Base-by-base conservation (phyloP, 805 yeast genomes). In the Candida adriatica region DNA sequence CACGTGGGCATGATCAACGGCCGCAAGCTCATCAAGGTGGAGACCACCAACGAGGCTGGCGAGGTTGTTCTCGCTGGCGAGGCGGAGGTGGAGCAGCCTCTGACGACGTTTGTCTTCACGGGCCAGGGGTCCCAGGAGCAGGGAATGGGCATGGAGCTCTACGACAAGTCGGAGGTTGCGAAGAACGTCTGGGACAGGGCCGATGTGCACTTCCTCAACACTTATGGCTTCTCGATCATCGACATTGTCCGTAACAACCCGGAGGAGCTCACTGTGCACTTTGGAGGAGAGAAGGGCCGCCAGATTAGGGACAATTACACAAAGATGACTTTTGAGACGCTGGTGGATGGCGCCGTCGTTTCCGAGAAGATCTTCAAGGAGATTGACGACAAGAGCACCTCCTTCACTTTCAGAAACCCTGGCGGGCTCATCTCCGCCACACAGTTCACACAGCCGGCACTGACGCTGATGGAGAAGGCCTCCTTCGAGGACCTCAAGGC, bases 91-190 rank as follows among this genome's bases (percentile, higher is more conserved):
- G 97, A 92, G 51, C 99, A 92, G 67, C 98, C 99, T 20, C 82
- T 80, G 33, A 84, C 97, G 26, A 82, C 98, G 14, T 92, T 84
- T 59, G 95, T 92, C 37, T 92, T 94, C 67, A 92, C 99, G 45
- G 99, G 98, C 57, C 99, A 92, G 71, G 99, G 99, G 61, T 90
- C 98, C 39, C 99, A 92, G 66, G 98, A 94, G 63, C 98, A 94
- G 69, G 96, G 96, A 59, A 92, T 92, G 99, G 98, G 99, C 72
- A 92, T 92, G 99, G 98, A 92, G 61, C 73, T 92, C 57, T 92
- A 92, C 62, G 79, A 78, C 45, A 71, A 82, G 25, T 83, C 95
- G 30, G 87, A 75, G 18, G 96, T 92, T 58, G 98, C 99, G 33
- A 78, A 78, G 53, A 76, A 75, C 43, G 96, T 92, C 42, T 92